A percentile compares a stretch with the other conserved stretches of the same genome.
Conservation (phyloP, 768 basidiomycete species). For the Butyriboletus loyo region DNA sequence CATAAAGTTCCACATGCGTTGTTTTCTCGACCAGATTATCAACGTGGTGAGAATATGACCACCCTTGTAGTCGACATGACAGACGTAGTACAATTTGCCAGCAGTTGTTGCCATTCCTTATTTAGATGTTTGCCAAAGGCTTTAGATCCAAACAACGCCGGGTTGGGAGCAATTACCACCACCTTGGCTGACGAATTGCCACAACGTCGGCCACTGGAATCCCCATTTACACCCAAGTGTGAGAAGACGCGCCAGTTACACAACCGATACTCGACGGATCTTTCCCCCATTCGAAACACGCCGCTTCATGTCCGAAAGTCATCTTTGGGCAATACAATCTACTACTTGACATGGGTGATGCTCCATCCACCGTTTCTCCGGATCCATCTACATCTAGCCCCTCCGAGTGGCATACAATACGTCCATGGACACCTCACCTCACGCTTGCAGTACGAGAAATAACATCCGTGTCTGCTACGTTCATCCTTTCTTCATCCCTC, state of each 20-base stretch:
- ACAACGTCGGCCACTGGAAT: not conserved
- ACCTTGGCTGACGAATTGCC: not conserved
- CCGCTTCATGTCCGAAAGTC: not conserved
- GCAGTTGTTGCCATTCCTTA: slow-evolving; percentile 6
- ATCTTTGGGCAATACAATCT: not conserved
- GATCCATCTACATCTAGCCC: slow-evolving; percentile 19
- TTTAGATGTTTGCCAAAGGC: slow-evolving; percentile 23
- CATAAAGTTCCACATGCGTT: no score
- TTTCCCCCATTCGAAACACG: not conserved
- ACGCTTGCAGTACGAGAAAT: slow-evolving; percentile 73
- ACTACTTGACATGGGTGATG: slow-evolving; percentile 19
- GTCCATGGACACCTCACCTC: slow-evolving; percentile 75
- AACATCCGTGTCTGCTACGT: slow-evolving; percentile 78
- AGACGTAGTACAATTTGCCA: no score
- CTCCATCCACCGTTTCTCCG: not conserved
- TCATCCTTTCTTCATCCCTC: slow-evolving; percentile 60
- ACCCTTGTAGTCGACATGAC: no score
- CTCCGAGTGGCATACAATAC: slow-evolving; percentile 63
- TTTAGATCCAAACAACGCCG: slow-evolving; percentile 28
- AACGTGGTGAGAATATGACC: not conserved
- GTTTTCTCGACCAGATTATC: not conserved
- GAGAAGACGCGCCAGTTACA: not conserved
- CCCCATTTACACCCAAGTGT: slow-evolving; percentile 1
- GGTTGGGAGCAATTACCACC: not conserved
- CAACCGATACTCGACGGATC: not conserved